Evolutionary conservation across 2,329 filamentous ascomycete species (phyloP), one percentile per base, ranked within the genome.

Genomic region (Cercospora sojina): DNA sequence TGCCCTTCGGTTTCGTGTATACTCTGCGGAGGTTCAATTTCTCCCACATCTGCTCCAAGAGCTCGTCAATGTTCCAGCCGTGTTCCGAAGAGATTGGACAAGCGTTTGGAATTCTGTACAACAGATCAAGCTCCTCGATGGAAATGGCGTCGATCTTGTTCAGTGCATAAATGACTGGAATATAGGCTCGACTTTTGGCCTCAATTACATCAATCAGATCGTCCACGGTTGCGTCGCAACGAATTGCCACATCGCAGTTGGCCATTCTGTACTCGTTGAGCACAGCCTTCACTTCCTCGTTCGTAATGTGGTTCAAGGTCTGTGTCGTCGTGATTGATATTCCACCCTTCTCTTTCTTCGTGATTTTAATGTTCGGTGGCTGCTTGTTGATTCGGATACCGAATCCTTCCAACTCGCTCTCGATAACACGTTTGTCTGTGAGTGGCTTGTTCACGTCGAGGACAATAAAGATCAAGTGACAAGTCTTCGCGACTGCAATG

Each of bases 111-210:
- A 99, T 99, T 49, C 94, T 90, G 82, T 99, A 98, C 29, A 99
- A 85, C 68, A 99, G 83, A 80, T 99, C 95, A 68, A 99, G 85
- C 81, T 99, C 95, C 81, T 99, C 94, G 73, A 99, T 98, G 60
- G 92, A 94, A 78, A 99, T 98, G 64, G 93, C 88, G 80, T 99
- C 95, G 73, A 99, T 99, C 84, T 99, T 99, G 87, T 99, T 99
- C 75, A 99, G 86, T 49, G 96, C 95, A 82, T 99, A 99, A 63
- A 99, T 92, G 70, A 98, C 95, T n/a, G 95, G 95, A 71, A 99
- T 98, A 79, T 99, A 99, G 78, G 91, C 93, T 80, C 95, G 87
- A 78, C 90, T 92, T 84, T 92, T 97, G 56, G 94, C 94, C 80
- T 99, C 95, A 55, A 99, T 86, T 20, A 99, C 83, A 80, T 99